Percentiles rank a stretch among this genome's conserved stretches.
Evolutionary conservation across 176 grass and related monocot species (phyloP).

Genomic region (Hordeum marinum): DNA sequence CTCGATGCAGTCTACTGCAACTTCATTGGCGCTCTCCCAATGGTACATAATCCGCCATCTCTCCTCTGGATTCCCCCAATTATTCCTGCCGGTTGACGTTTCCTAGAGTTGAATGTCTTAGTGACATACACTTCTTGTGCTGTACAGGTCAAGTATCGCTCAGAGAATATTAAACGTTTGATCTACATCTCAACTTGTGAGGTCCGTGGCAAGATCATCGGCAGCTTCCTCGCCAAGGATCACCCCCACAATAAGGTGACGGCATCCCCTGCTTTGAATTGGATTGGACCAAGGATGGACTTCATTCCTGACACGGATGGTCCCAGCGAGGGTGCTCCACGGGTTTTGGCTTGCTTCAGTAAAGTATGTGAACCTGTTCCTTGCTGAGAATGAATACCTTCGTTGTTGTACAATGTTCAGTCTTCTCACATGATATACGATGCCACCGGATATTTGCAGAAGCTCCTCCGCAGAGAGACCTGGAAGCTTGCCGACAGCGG

Average conservation of each 20-base stretch:
- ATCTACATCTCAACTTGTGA: slow-evolving; percentile 89
- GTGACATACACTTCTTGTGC: background rate
- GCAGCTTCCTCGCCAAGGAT: slow-evolving; percentile 90
- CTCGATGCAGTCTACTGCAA: slow-evolving; percentile 87
- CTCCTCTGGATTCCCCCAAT: no score
- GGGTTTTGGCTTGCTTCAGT: slow-evolving; percentile 95
- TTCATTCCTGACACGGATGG: slow-evolving; percentile 95
- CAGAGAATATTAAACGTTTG: slow-evolving; percentile 85
- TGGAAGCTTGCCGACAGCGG: slow-evolving; percentile 87
- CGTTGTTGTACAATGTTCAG: background rate
- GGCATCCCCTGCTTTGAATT: slow-evolving; percentile 50
- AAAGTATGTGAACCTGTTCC: slow-evolving; percentile 41
- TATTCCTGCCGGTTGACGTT: no score
- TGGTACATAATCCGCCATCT: slow-evolving; percentile 23
- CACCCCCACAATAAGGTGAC: slow-evolving; percentile 78
- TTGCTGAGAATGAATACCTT: background rate
- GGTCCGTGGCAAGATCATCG: slow-evolving; percentile 91
- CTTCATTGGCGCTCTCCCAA: slow-evolving; percentile 80
- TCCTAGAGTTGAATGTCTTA: background rate
- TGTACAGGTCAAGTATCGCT: slow-evolving; percentile 84
- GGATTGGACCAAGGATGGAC: slow-evolving; percentile 96
- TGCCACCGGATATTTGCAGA: slow-evolving; percentile 41
- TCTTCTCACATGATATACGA: slow-evolving; percentile 11
- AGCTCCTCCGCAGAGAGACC: slow-evolving; percentile 73
- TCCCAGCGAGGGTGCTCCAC: slow-evolving; percentile 85